Conservation (phyloP, 2,329 filamentous ascomycete genomes). For the Pseudogymnoascus sp. region DNA sequence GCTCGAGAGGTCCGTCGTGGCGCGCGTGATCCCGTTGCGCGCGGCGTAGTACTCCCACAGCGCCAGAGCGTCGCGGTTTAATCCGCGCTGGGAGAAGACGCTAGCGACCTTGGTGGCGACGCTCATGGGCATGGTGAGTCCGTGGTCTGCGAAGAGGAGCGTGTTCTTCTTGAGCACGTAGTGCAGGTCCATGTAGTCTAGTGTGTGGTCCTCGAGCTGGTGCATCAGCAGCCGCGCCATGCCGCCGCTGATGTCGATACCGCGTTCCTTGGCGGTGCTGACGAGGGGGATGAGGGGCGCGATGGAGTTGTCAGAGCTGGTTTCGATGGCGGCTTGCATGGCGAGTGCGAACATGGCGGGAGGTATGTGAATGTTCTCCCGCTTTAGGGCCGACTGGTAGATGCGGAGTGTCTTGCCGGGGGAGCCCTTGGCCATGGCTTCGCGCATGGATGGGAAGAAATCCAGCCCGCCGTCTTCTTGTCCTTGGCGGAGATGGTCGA, state of each 20-base stretch:
- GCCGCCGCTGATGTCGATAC: conserved; percentile 17
- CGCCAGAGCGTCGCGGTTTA: conserved; percentile 19
- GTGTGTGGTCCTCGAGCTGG: conserved; percentile 10
- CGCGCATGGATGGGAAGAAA: conserved; percentile 16
- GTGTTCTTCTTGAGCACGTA: not conserved
- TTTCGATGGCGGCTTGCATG: conserved; percentile 21
- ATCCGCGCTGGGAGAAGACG: conserved; percentile 18
- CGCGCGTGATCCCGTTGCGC: conserved; percentile 12
- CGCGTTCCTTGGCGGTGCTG: conserved; percentile 18
- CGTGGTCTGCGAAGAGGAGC: conserved; percentile 13
- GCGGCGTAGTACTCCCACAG: conserved; percentile 23
- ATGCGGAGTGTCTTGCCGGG: conserved; percentile 19
- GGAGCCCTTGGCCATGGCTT: conserved; percentile 16
- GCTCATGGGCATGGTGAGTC: conserved; percentile 17
- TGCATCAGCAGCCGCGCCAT: conserved; percentile 21
- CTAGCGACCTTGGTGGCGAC: conserved; percentile 23
- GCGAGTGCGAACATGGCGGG: conserved; percentile 18
- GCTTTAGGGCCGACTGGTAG: conserved; percentile 19
- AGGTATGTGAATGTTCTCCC: conserved; percentile 13
- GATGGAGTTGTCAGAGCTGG: conserved; percentile 12
- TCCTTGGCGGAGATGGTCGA: not conserved
- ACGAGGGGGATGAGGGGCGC: conserved; percentile 26
- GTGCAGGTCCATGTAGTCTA: conserved; percentile 1
- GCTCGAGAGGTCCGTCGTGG: conserved; percentile 17
- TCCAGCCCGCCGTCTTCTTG: not conserved